A percentile compares a stretch with the other conserved stretches of the same genome.
Conservation (phyloP, 495 filamentous ascomycete genomes). For the Amniculicola lignicola region DNA sequence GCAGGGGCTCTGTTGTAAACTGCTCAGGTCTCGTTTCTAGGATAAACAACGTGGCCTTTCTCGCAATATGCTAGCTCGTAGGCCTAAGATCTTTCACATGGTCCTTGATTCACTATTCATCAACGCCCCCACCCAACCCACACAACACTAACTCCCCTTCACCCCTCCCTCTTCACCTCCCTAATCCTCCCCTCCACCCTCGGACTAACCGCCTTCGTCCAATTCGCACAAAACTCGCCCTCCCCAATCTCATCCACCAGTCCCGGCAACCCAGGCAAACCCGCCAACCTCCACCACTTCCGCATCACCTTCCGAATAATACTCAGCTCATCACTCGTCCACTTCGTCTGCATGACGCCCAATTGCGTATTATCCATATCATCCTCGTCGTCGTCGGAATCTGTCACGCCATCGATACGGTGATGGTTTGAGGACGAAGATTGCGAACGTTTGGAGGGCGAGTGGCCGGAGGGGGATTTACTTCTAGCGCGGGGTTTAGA, state of each 20-base stretch:
- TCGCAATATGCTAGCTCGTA: no score
- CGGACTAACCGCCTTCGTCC: slow-evolving; percentile 77
- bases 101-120: no score
- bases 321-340: slow-evolving; percentile 34
- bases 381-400: slow-evolving; percentile 19
- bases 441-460: no score
- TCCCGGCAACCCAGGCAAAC: slow-evolving; percentile 49
- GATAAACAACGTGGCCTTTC: no score
- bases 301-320: slow-evolving; percentile 54
- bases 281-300: slow-evolving; percentile 73
- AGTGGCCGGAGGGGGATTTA: background rate
- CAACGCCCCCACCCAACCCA: background rate
- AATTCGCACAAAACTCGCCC: slow-evolving; percentile 62
- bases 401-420: background rate
- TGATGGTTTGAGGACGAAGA: no score
- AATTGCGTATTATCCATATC: slow-evolving; percentile 18
- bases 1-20: no score
- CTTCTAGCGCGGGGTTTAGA: background rate
- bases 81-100: no score
- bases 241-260: slow-evolving; percentile 48
- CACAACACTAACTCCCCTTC: background rate
- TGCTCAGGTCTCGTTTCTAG: no score
- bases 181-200: slow-evolving; percentile 71
- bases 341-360: slow-evolving; percentile 3
- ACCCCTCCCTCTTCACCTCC: slow-evolving; percentile 16